A percentile compares a stretch with the other conserved stretches of the same genome.
Evolutionary conservation across 352 stramenopile species (phyloP).

Genomic region (Hyaloperonospora arabidopsidis): DNA sequence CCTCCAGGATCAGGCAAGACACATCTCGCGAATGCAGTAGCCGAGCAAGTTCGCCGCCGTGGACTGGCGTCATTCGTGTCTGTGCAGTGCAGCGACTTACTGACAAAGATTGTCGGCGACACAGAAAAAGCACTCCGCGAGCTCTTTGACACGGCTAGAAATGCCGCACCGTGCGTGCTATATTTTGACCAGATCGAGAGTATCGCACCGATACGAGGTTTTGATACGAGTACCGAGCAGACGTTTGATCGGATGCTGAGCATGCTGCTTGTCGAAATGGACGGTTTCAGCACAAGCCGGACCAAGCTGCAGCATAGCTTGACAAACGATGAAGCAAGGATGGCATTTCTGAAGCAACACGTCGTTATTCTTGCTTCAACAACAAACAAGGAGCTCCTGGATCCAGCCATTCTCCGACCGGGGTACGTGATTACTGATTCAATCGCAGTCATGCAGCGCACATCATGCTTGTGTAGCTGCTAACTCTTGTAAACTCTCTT

Average conservation of each 20-base stretch:
- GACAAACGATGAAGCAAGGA: conserved; percentile 31
- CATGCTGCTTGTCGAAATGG: conserved; percentile 88
- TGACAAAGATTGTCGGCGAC: conserved; percentile 87
- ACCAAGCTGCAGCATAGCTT: conserved; percentile 30
- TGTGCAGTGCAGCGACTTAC: conserved; percentile 82
- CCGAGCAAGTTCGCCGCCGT: conserved; percentile 45
- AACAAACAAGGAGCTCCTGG: conserved; percentile 59
- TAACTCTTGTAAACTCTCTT: conserved; percentile 5
- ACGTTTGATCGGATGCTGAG: conserved; percentile 89
- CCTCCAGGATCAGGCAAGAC: conserved; percentile 98
- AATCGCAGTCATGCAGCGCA: too few relatives aligned
- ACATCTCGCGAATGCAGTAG: conserved; percentile 78
- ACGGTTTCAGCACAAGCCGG: conserved; percentile 65
- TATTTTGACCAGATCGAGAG: conserved; percentile 91
- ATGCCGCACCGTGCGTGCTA: conserved; percentile 82
- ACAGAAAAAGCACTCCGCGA: conserved; percentile 84
- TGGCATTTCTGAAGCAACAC: conserved; percentile 70
- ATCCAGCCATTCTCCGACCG: conserved; percentile 80
- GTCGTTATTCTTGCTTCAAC: conserved; percentile 83
- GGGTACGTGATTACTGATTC: conserved; percentile 35
- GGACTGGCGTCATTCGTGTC: conserved; percentile 80
- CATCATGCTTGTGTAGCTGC: background rate
- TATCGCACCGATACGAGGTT: conserved; percentile 78
- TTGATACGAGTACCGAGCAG: conserved; percentile 88
- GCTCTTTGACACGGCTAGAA: conserved; percentile 80